phyloP scores from a whole-genome alignment of 768 basidiomycete genomes.

The Tricholoma sp. region DNA sequence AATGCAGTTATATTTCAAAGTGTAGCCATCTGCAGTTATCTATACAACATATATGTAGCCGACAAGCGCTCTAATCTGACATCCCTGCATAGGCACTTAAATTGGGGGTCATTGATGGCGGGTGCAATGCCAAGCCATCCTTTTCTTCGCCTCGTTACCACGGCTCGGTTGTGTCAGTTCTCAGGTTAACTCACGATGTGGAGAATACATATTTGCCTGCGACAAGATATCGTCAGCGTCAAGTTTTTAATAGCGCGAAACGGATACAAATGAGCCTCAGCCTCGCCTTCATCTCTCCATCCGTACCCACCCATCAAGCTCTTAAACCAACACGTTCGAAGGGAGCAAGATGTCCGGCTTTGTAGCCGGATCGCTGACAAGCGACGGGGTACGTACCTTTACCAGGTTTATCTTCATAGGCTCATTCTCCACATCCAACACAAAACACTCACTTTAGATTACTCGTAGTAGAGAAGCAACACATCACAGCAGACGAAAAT shows the following conservation, averaged over 20 bases:
- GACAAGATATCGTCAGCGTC: not conserved
- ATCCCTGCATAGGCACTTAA: no score
- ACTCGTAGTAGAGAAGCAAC: no score
- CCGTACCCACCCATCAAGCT: constrained; percentile 51
- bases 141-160: not conserved
- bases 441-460: constrained; percentile 15
- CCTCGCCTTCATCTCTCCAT: constrained; percentile 87
- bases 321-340: constrained; percentile 16
- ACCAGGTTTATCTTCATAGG: constrained; percentile 86
- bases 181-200: not conserved
- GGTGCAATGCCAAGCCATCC: not conserved
- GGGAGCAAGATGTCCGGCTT: constrained; percentile 23
- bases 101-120: not conserved
- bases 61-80: no score
- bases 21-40: no score
- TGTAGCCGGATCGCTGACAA: constrained; percentile 28
- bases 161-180: no score
- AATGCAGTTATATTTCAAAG: no score
- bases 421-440: constrained; percentile 20
- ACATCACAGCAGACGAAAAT: not conserved
- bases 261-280: constrained; percentile 45
- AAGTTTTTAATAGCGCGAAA: not conserved
- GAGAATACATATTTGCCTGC: not conserved
- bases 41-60: no score
- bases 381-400: constrained; percentile 74